Evolutionary conservation across 257 asterid genomes (phyloP), one percentile per base, ranked within the genome.

Genomic region (Salvia miltiorrhiza): DNA sequence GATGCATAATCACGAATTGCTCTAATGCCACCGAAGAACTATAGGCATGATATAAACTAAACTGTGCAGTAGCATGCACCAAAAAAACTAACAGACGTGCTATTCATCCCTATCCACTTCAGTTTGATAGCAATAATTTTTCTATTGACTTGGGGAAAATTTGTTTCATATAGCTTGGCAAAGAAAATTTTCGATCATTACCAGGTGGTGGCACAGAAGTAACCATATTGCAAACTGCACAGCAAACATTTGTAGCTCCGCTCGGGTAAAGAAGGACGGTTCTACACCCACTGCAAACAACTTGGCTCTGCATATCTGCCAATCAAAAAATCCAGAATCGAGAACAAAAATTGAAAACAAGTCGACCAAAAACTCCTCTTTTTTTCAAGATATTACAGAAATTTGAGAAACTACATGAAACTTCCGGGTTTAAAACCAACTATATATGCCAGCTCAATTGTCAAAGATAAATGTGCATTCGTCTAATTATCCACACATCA

Each of bases 221-320:
- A 47, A 88, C 79, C 56, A 81, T 76, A 80, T 80, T 88, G 75
- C 97, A 90, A 69, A 88, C 16, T 20, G 95, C 83, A 62, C 97
- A 90, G 72, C 97, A 80, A 52, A 90, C 92, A 63, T 78, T 88
- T 44, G 95, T 9, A 67, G 96, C 93, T 75, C 97, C 97, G 52
- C 90, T 80, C 5, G 96, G 97, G 72, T 85, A 90, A 71, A 88
- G 79, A 67, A 90, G 89, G 60, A 81, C 60, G 48, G 83, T 88
- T 81, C 95, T 81, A 62, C 97, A 91, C 65, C 96, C 97, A 49
- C 75, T 82, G 86, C 97, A 91, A 65, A 88, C 83, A 35, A 91
- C 63, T 74, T 89, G 95, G 76, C 82, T 84, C 93, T 88, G 97
- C 95, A 91, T 91, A 76, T 70, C 93, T 85, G 77, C 75, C 57